Conservation (phyloP, 306 rosid genomes). For the Mimosa bimucronata region DNA sequence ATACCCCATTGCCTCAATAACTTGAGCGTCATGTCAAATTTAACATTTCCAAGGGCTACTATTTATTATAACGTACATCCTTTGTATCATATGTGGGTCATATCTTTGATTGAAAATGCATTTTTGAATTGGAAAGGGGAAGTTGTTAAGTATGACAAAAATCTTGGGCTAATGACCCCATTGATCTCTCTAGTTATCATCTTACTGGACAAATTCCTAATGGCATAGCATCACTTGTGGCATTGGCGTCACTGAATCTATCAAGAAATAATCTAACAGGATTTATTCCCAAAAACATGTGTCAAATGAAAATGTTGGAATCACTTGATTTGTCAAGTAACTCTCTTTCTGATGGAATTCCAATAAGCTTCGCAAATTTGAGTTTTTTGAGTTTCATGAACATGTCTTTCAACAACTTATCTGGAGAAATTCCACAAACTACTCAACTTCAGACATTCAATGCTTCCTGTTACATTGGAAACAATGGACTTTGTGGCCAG, state of each 20-base stretch:
- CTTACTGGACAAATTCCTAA: background rate
- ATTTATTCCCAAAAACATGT: background rate
- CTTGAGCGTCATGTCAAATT: background rate
- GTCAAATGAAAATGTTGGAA: background rate
- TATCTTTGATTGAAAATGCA: background rate
- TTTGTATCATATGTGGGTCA: rapidly evolving
- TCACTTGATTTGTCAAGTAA: background rate
- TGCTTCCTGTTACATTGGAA: background rate
- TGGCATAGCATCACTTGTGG: background rate
- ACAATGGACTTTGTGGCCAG: too few species aligned
- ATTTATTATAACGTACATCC: rapidly evolving
- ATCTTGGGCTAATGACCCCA: background rate
- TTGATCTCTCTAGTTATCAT: background rate
- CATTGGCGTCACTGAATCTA: background rate
- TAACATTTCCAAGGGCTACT: background rate
- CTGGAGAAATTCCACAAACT: background rate
- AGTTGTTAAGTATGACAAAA: background rate
- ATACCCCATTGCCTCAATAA: background rate
- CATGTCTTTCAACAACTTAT: background rate
- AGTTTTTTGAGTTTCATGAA: background rate
- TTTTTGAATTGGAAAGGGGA: background rate
- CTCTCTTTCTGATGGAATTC: background rate
- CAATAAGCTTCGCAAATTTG: background rate
- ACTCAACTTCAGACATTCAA: background rate
- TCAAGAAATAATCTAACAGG: background rate